A percentile compares a stretch with the other conserved stretches of the same genome.
Evolutionary conservation across 2,329 filamentous ascomycete species (phyloP).

Genomic region (Colletotrichum sp.): DNA sequence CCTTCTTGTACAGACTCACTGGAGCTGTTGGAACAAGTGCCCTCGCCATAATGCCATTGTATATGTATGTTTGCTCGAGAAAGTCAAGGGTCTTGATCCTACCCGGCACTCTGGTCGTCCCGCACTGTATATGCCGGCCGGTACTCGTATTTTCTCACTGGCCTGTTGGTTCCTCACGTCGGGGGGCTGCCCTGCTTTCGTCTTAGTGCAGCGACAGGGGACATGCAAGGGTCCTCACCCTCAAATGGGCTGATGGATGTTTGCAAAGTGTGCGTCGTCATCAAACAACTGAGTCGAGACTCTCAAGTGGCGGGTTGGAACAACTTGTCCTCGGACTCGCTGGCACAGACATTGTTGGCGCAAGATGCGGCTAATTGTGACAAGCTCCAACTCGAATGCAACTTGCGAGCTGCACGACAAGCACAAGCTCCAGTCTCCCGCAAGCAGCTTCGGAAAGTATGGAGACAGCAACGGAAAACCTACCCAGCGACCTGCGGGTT

Average conservation of each 20-base stretch:
- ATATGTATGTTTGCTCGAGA: not conserved
- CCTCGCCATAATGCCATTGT: not conserved
- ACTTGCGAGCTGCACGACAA: not conserved
- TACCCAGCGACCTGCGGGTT: not conserved
- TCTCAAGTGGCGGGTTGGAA: not conserved
- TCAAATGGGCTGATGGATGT: not conserved
- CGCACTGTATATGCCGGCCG: not conserved
- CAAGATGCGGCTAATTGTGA: not conserved
- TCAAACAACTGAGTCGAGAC: not conserved
- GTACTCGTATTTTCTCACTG: not conserved
- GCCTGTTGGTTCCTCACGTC: not conserved
- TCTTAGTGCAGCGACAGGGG: not conserved
- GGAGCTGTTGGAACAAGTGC: not conserved
- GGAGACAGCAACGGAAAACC: not conserved
- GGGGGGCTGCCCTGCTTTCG: not conserved
- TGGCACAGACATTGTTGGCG: not conserved
- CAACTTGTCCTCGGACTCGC: not conserved
- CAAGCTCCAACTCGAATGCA: not conserved
- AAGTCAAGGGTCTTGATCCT: not conserved
- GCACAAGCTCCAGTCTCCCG: not conserved
- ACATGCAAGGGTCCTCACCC: not conserved
- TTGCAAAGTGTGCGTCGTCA: not conserved
- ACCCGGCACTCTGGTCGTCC: not conserved
- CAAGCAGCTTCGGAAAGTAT: not conserved
- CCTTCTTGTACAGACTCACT: not conserved